phyloP scores from a whole-genome alignment of 202 grass and related monocot species.

The Brachypodium distachyon region DNA sequence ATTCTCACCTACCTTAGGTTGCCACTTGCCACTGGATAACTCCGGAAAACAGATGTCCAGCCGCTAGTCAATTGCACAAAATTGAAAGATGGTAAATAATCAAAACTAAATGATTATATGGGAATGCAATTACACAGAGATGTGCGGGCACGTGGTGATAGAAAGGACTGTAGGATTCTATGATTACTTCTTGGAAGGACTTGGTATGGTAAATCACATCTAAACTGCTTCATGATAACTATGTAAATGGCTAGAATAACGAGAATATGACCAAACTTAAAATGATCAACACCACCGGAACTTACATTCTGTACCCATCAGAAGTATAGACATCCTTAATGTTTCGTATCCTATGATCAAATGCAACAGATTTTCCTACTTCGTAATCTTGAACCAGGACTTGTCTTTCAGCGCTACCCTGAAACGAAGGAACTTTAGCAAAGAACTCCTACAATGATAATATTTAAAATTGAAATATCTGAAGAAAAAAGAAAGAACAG shows the following conservation, averaged over 20 bases:
- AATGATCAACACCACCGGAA: not conserved
- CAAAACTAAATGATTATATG: not conserved
- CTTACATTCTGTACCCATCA: constrained; percentile 85
- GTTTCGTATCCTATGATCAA: constrained; percentile 57
- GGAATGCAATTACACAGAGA: not conserved
- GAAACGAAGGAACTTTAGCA: constrained; percentile 17
- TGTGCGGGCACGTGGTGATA: not conserved
- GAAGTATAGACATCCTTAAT: constrained; percentile 85
- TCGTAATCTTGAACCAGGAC: constrained; percentile 81
- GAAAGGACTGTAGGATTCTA: not conserved
- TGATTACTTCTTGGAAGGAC: not conserved
- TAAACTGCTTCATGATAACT: not conserved
- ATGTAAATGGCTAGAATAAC: not conserved
- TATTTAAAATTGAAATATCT: not conserved
- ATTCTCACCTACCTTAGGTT: not conserved
- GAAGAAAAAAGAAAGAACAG: not conserved
- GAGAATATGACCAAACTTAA: not conserved
- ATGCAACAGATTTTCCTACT: constrained; percentile 72
- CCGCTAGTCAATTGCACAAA: not conserved
- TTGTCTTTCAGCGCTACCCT: constrained; percentile 77
- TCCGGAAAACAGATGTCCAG: not conserved
- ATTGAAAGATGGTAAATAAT: not conserved
- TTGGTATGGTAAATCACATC: not conserved
- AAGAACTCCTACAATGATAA: not conserved
- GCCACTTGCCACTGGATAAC: not conserved